Conservation (phyloP, 2,329 filamentous ascomycete genomes). For the Calonectria hawksworthii region DNA sequence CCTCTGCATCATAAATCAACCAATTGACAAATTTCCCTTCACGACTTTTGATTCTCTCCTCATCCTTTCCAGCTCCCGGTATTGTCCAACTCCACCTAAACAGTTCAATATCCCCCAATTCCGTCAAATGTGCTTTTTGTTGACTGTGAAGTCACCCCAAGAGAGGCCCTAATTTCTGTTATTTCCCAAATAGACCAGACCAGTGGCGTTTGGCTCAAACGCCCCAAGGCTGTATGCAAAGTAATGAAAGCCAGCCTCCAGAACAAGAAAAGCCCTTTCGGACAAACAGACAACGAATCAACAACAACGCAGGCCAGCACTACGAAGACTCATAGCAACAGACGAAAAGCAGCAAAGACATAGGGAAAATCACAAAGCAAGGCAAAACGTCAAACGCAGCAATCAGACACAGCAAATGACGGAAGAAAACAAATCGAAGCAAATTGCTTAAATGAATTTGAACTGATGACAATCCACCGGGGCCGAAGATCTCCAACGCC, state of each 20-base stretch:
- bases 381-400: constrained; percentile 40
- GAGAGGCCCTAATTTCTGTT: not conserved
- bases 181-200: not conserved
- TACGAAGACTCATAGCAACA: constrained; percentile 39
- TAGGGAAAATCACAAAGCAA: constrained; percentile 33
- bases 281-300: constrained; percentile 13
- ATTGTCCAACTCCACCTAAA: constrained; percentile 14
- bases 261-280: constrained; percentile 1
- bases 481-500: constrained; percentile 58
- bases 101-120: constrained; percentile 6
- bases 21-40: constrained; percentile 14
- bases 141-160: constrained; percentile 2
- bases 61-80: constrained; percentile 9
- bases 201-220: not conserved
- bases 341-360: constrained; percentile 34
- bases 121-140: constrained; percentile 6
- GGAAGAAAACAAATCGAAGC: constrained; percentile 44
- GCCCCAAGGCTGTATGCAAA: not conserved
- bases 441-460: constrained; percentile 52
- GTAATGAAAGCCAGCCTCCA: constrained; percentile 14
- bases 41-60: constrained; percentile 23
- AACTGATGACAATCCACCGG: constrained; percentile 55
- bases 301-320: constrained; percentile 31
- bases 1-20: constrained; percentile 34
- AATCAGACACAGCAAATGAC: constrained; percentile 43